phyloP scores from a whole-genome alignment of 2,329 filamentous ascomycete genomes.

The Verticillium dahliae region DNA sequence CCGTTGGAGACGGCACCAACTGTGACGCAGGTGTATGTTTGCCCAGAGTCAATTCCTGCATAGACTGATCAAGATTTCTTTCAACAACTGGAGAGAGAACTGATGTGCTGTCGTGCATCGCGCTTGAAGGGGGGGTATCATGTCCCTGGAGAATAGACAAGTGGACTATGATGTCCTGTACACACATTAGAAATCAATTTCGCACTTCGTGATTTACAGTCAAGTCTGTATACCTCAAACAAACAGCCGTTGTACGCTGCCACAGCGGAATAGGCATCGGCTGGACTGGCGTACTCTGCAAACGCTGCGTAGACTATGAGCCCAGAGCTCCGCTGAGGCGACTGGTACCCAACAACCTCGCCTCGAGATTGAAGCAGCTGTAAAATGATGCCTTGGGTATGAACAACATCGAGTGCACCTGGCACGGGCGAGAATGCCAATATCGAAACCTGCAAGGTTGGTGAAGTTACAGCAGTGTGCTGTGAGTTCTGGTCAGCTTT shows the following conservation, averaged over 20 bases:
- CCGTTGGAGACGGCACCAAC: not conserved
- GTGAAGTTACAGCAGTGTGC: not conserved
- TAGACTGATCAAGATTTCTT: not conserved
- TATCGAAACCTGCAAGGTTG: not conserved
- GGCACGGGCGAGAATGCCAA: not conserved
- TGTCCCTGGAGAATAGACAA: not conserved
- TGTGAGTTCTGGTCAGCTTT: not conserved
- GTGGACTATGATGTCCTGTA: not conserved
- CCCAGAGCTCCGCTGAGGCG: slow-evolving; percentile 1
- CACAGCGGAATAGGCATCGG: slow-evolving; percentile 1
- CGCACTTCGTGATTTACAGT: too few species aligned
- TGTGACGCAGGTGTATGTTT: not conserved
- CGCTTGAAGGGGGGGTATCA: not conserved
- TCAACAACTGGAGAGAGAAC: not conserved
- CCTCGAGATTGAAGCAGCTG: not conserved
- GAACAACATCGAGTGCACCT: not conserved
- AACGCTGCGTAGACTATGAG: slow-evolving; percentile 2
- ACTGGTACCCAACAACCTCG: slow-evolving; percentile 4
- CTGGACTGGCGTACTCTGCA: slow-evolving; percentile 3
- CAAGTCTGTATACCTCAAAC: slow-evolving; percentile 4
- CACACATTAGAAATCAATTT: not conserved
- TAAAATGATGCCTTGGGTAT: not conserved
- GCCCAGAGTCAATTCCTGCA: slow-evolving; percentile 6
- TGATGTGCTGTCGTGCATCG: not conserved
- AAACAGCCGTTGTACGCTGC: slow-evolving; percentile 5